Evolutionary conservation across 2,329 filamentous ascomycete genomes (phyloP), one percentile per base, ranked within the genome.

Genomic region (Alternaria burnsii): DNA sequence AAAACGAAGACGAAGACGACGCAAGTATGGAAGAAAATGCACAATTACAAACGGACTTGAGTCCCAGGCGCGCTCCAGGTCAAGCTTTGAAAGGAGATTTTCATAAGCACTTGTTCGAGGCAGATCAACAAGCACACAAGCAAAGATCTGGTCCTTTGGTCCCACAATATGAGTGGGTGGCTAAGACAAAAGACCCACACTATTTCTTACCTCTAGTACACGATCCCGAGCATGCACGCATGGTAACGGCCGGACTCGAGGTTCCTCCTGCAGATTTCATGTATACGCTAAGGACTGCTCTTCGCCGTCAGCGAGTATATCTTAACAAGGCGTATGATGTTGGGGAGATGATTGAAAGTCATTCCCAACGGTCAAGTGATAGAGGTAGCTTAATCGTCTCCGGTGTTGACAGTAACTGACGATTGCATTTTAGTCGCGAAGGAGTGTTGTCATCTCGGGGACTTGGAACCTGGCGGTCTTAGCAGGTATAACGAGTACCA

Each of bases 391-490:
- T 28, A n/a, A 44, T 16, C 18, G 24, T 34, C 14, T 32, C 20
- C 24, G 20, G 46, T n/a, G 16, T 4, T 30, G 38, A 44, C 24
- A 30, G 12, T 36, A 16, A 20, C 52, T 44, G 20, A 54, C 26
- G 20, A 26, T 54, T 24, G n/a, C 18, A 78, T 71, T 71, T 8
- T 81, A 46, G 43, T 46, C n/a, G 26, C 82, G 69, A 81, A 84
- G 52, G 72, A 82, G 47, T 72, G 74, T 28, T 84, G 82, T 72
- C 82, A 84, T 57, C 71, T 75, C 5, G 81, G 76, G 5, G 82
- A 84, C 46, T 65, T 82, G 2, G 79, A 82, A 48, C 78, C 80
- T 0, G 73, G 78, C 4, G 77, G 78, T 0, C 74, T 76, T 26
- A 70, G 75, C 43, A 76, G 72, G 52, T 82, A 81, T 61, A 48